phyloP scores from a whole-genome alignment of 805 yeast species.

The Monosporozyma aerobia region DNA sequence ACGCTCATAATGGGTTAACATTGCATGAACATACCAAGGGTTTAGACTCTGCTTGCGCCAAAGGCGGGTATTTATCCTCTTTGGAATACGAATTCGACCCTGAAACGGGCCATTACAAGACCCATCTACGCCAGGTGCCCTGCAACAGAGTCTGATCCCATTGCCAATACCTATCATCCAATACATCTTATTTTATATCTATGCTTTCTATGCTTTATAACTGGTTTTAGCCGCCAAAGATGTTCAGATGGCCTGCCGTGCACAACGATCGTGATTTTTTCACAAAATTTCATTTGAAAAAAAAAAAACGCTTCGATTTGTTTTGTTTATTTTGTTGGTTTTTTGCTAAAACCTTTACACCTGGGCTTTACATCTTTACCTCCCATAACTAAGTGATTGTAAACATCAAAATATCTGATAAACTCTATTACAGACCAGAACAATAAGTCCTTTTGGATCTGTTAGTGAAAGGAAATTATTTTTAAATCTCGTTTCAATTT shows the following conservation, averaged over 20 bases:
- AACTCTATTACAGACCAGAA: background rate
- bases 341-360: background rate
- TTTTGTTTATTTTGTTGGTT: background rate
- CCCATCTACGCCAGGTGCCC: background rate
- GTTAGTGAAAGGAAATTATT: too few relatives aligned
- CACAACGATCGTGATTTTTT: background rate
- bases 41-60: conserved; percentile 73
- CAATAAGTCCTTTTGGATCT: background rate
- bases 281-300: too few relatives aligned
- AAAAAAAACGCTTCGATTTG: background rate
- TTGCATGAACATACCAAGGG: conserved; percentile 63
- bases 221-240: background rate
- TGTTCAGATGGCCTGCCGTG: background rate
- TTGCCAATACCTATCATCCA: background rate
- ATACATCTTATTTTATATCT: too few relatives aligned
- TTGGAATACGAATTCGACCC: conserved; percentile 21
- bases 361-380: background rate
- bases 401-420: background rate
- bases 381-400: background rate
- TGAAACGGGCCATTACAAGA: background rate
- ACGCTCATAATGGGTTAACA: conserved; percentile 68
- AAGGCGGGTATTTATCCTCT: conserved; percentile 63
- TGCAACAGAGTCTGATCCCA: background rate
- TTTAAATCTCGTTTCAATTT: too few relatives aligned
- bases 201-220: background rate